These are phyloP conservation scores for Suhomyces kunorum DNA, from an alignment of 1,139 yeast species.

Conservation along the genomic window DNA sequence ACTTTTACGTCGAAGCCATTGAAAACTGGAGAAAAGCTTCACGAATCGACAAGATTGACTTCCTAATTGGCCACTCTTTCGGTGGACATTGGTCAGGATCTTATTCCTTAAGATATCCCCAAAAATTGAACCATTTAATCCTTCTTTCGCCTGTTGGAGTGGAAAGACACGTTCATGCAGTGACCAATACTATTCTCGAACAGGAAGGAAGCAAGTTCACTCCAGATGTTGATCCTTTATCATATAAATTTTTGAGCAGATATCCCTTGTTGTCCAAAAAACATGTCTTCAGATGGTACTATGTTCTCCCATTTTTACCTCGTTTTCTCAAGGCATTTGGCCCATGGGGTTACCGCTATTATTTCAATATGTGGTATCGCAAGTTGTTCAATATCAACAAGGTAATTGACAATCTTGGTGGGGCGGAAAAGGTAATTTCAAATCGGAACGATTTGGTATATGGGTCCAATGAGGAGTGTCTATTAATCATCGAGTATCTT, in stretches of 20 bases:
- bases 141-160: slow-evolving; percentile 91
- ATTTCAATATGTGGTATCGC: slow-evolving; percentile 48
- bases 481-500: slow-evolving; percentile 54
- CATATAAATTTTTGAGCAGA: slow-evolving; percentile 44
- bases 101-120: slow-evolving; percentile 48
- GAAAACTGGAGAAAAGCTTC: slow-evolving; percentile 41
- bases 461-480: slow-evolving; percentile 47
- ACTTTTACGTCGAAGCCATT: slow-evolving; percentile 38
- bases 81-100: slow-evolving; percentile 52
- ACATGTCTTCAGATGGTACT: slow-evolving; percentile 42
- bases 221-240: slow-evolving; percentile 43
- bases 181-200: slow-evolving; percentile 39
- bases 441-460: slow-evolving; percentile 35
- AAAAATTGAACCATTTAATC: slow-evolving; percentile 61
- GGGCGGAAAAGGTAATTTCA: slow-evolving; percentile 27
- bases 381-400: slow-evolving; percentile 48
- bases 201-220: slow-evolving; percentile 16
- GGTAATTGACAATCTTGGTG: slow-evolving; percentile 38
- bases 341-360: slow-evolving; percentile 50
- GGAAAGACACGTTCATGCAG: slow-evolving; percentile 67
- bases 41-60: slow-evolving; percentile 39
- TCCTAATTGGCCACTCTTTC: slow-evolving; percentile 46
- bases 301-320: slow-evolving; percentile 45
- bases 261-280: slow-evolving; percentile 40
- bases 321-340: slow-evolving; percentile 47